A percentile compares a stretch with the other conserved stretches of the same genome.
These are phyloP conservation scores for Nothophytophthora sp. DNA, from an alignment of 352 stramenopile genomes.

Conservation along the genomic window DNA sequence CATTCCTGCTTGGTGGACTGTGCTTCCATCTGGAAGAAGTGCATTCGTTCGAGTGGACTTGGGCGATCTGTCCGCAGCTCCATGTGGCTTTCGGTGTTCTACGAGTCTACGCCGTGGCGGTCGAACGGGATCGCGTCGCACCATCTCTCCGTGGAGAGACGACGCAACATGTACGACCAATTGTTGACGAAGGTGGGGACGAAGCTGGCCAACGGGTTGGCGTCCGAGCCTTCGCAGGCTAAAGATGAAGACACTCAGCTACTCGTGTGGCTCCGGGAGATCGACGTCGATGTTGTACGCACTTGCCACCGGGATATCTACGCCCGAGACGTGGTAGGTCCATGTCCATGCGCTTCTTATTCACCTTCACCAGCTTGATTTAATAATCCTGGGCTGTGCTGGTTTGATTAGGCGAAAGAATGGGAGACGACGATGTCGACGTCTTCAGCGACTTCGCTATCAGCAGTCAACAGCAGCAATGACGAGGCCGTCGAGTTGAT, in stretches of 20 bases:
- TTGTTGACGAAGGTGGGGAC: conserved; percentile 60
- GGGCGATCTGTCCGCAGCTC: conserved; percentile 43
- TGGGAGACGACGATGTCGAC: background rate
- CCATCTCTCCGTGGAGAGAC: conserved; percentile 45
- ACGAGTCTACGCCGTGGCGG: conserved; percentile 56
- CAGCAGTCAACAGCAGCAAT: background rate
- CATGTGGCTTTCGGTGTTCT: conserved; percentile 70
- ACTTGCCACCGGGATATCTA: conserved; percentile 70
- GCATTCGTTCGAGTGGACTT: conserved; percentile 58
- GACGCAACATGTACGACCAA: conserved; percentile 61
- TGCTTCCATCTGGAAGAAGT: conserved; percentile 75
- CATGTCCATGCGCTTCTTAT: too few species aligned
- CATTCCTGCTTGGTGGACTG: conserved; percentile 39
- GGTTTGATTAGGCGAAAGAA: background rate
- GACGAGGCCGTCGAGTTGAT: conserved; percentile 15
- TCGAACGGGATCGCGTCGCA: conserved; percentile 37
- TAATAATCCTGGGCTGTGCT: too few species aligned
- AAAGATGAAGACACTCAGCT: conserved; percentile 57
- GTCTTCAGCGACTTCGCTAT: background rate
- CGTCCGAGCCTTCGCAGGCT: conserved; percentile 15
- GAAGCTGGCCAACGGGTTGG: conserved; percentile 26
- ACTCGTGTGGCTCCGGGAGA: conserved; percentile 74
- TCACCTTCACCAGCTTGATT: too few species aligned
- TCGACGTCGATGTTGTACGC: conserved; percentile 79
- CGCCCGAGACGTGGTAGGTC: conserved; percentile 26